Conservation (phyloP, 2,329 filamentous ascomycete genomes). For the Hymenotorrendiella dingleyae region DNA sequence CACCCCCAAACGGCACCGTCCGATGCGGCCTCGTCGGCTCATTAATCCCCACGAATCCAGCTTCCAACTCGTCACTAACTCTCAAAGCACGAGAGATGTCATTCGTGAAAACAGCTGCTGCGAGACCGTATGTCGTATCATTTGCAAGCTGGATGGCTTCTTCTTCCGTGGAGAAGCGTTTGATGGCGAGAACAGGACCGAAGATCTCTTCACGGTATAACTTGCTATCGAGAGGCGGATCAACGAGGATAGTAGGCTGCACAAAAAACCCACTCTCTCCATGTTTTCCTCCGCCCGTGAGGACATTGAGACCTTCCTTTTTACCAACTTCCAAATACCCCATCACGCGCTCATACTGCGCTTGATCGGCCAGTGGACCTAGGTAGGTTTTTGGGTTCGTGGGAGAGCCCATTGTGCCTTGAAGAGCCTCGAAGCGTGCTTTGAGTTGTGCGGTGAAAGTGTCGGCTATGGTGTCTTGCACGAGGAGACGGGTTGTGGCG, state of each 20-base stretch:
- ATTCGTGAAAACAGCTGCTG: slow-evolving; percentile 46
- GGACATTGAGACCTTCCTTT: slow-evolving; percentile 20
- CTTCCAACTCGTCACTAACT: slow-evolving; percentile 42
- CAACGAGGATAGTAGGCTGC: slow-evolving; percentile 22
- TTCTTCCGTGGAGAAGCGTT: slow-evolving; percentile 50
- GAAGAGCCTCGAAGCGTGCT: slow-evolving; percentile 49
- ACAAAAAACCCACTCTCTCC: slow-evolving; percentile 17
- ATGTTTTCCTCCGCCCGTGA: slow-evolving; percentile 11
- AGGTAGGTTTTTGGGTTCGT: slow-evolving; percentile 52
- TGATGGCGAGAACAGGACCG: slow-evolving; percentile 55
- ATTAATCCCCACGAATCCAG: slow-evolving; percentile 51
- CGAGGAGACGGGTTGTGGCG: slow-evolving; percentile 66
- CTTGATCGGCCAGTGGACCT: slow-evolving; percentile 47
- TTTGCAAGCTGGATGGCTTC: slow-evolving; percentile 50
- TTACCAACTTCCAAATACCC: slow-evolving; percentile 19
- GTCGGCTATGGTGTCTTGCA: slow-evolving; percentile 53
- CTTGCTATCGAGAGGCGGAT: slow-evolving; percentile 36
- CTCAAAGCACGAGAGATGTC: slow-evolving; percentile 36
- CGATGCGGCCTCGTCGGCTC: slow-evolving; percentile 20
- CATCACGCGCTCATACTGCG: slow-evolving; percentile 19
- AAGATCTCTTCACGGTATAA: slow-evolving; percentile 23
- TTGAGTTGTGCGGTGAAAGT: slow-evolving; percentile 55
- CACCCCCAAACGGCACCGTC: slow-evolving; percentile 20
- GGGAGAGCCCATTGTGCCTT: slow-evolving; percentile 55
- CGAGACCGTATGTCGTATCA: slow-evolving; percentile 50